Evolutionary conservation across 192 early-diverging fungal species (phyloP), one percentile per base, ranked within the genome.

Genomic region (Coemansia sp.): DNA sequence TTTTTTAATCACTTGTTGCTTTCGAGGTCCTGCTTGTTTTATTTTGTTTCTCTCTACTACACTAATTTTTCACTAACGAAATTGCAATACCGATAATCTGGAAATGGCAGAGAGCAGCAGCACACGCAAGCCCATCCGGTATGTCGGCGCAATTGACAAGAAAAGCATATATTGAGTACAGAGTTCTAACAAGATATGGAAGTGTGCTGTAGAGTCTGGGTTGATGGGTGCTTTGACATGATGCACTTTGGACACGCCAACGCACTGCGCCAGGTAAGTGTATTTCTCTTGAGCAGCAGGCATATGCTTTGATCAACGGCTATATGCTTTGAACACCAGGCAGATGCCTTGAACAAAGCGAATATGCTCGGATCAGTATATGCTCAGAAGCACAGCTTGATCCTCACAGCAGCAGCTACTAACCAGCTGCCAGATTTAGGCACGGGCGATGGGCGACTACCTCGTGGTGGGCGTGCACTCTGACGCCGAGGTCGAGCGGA

Each of bases 181-280:
- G 18, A 24, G 24, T 48, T 25, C 48, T 50, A 29, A 50, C 28
- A 11, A 28, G 18, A 50, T 27, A 18, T 28, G 24, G 28, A n/a
- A n/a, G n/a, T n/a, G n/a, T n/a, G n/a, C 28, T 50, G 50, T 78
- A 78, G 76, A 10, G 62, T 92, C 58, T 92, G 91, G 90, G 90
- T 91, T 47, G 95, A 97, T 62, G 95, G 95, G 33, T 97, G 95
- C 78, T 97, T 95, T 69, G 95, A 97, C 81, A 86, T 95, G 84
- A 93, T 95, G 89, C 95, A 97, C 80, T 93, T 90, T 85, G 91
- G 91, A 9, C 95, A 98, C 67, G 92, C 95, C 27, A 98, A 98
- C 71, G 95, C 95, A 43, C 80, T 98, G 61, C 86, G 95, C 56
- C 95, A 97, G 84, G 89, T 90, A 87, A 54, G 45, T n/a, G n/a